Conservation (phyloP, 1,284 basidiomycete genomes). For the Butyriboletus pseudospeciosus region DNA sequence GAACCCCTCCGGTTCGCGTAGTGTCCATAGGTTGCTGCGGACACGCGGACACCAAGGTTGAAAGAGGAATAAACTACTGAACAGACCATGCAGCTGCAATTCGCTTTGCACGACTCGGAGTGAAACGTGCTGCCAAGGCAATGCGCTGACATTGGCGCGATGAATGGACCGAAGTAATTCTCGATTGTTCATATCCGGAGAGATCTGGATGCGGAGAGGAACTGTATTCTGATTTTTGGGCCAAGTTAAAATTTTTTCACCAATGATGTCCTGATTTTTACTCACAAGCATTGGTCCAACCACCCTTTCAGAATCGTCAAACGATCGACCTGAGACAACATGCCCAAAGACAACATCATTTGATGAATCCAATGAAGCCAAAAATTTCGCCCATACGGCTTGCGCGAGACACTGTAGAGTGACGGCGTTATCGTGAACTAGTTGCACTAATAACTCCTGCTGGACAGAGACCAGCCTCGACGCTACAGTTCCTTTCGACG, state of each 20-base stretch:
- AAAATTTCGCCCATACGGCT: slow-evolving; percentile 40
- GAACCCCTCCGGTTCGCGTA: slow-evolving; percentile 32
- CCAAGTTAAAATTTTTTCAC: not conserved
- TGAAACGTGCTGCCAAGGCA: slow-evolving; percentile 48
- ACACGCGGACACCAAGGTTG: slow-evolving; percentile 30
- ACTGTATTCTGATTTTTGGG: slow-evolving; percentile 41
- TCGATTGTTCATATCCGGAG: slow-evolving; percentile 28
- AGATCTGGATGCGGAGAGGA: slow-evolving; percentile 41
- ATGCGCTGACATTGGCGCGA: slow-evolving; percentile 36
- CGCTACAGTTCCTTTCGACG: slow-evolving; percentile 7
- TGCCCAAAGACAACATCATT: slow-evolving; percentile 46
- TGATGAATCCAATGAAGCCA: slow-evolving; percentile 33
- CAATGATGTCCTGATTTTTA: slow-evolving; percentile 1
- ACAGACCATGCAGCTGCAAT: slow-evolving; percentile 34
- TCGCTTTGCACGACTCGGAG: slow-evolving; percentile 41
- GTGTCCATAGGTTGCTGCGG: slow-evolving; percentile 33
- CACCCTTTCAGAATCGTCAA: slow-evolving; percentile 41
- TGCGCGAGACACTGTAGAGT: slow-evolving; percentile 41
- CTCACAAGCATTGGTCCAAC: slow-evolving; percentile 49
- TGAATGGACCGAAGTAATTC: slow-evolving; percentile 41
- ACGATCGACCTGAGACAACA: slow-evolving; percentile 45
- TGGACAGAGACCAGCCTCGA: slow-evolving; percentile 12
- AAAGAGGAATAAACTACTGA: slow-evolving; percentile 48
- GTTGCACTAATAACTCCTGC: slow-evolving; percentile 9
- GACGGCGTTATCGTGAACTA: slow-evolving; percentile 25